Evolutionary conservation across 73 alveolate species (phyloP), one percentile per base, ranked within the genome.

Genomic region (Symbiodinium natans): DNA sequence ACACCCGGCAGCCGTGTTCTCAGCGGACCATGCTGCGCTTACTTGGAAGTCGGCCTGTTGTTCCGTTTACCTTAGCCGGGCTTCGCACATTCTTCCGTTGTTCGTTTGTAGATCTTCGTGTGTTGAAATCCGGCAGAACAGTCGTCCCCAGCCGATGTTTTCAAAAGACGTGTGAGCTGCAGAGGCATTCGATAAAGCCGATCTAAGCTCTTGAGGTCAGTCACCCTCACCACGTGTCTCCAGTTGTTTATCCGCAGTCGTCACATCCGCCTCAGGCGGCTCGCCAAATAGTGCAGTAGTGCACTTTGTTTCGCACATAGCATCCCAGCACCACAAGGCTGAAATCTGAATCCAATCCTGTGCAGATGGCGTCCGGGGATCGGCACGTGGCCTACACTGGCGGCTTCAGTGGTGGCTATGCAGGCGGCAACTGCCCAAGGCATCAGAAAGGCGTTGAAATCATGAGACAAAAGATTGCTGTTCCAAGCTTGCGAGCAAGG

Each of bases 351-450:
- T 23, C 71, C 71, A 23, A 17, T 17, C 0, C 27, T 63, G 80
- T n/a, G 38, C 80, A 63, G 80, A 36, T 13, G 48, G 84, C 84
- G 84, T 33, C 84, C 25, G 40, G 54, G 8, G 88, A 90, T 2
- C 87, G 97, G 0, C 97, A 90, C 38, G 97, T 90, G 88, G 97
- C 97, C 46, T 90, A 68, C 42, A 54, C 97, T n/a, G 97, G 97
- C 31, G 97, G 97, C 88, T 90, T 90, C 88, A 90, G 97, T 27
- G 97, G 97, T 15, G 97, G 97, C 41, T 90, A 90, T 59, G 39
- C 48, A 6, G 97, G 97, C 31, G 97, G 97, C 34, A 17, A n/a
- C 27, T 15, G 48, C 15, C 86, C 43, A 10, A 36, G 38, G 34
- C 83, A 17, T 27, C 40, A 71, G 83, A 27, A 27, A 19, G 27